These are phyloP conservation scores for Aureobasidium sp. DNA, from an alignment of 2,329 filamentous ascomycete genomes.

Conservation along the genomic window DNA sequence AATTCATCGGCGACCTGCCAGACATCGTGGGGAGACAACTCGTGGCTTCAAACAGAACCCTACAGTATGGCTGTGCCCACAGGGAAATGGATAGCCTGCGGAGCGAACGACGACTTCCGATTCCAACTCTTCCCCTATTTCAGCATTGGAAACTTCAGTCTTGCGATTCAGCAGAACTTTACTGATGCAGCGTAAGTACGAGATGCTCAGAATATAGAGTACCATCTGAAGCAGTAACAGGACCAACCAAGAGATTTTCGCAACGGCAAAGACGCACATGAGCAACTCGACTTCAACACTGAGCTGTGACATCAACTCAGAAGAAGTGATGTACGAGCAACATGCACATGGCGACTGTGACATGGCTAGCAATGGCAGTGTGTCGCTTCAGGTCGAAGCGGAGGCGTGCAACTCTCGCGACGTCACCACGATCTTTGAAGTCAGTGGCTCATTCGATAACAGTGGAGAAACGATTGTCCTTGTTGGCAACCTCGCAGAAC, in stretches of 20 bases:
- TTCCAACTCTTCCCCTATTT: slow-evolving; percentile 24
- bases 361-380: slow-evolving; percentile 17
- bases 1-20: slow-evolving; percentile 19
- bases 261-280: slow-evolving; percentile 15
- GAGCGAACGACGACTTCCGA: slow-evolving; percentile 18
- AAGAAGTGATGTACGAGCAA: slow-evolving; percentile 18
- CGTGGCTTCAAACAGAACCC: slow-evolving; percentile 13
- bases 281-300: slow-evolving; percentile 18
- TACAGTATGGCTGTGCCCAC: slow-evolving; percentile 20
- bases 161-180: slow-evolving; percentile 22
- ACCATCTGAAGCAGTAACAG: not conserved
- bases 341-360: slow-evolving; percentile 24
- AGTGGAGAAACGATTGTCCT: slow-evolving; percentile 60
- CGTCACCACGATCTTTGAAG: not conserved
- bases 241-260: slow-evolving; percentile 6
- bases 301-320: slow-evolving; percentile 21
- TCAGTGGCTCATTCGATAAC: slow-evolving; percentile 37
- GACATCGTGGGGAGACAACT: slow-evolving; percentile 23
- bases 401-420: not conserved
- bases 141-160: slow-evolving; percentile 24
- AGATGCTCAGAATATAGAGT: not conserved
- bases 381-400: not conserved
- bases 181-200: slow-evolving; percentile 14
- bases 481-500: slow-evolving; percentile 50
- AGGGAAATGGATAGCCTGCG: slow-evolving; percentile 23